Conservation (phyloP, 2,329 filamentous ascomycete species). For the Monosporascus sp. region DNA sequence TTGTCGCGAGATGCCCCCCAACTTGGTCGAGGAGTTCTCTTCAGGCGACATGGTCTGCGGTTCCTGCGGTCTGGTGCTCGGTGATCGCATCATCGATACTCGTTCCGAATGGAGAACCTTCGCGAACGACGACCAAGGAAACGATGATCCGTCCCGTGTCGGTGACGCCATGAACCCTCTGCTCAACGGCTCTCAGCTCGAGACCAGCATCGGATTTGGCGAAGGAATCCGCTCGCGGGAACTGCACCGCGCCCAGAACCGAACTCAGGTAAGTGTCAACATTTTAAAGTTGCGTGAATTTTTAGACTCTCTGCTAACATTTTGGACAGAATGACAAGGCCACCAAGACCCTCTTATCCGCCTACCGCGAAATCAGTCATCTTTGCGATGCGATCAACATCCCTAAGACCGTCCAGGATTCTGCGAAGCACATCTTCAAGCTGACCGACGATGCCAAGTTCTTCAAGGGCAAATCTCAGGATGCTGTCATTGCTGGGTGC, state of each 20-base stretch:
- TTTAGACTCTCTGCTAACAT: not conserved
- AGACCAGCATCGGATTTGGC: constrained; percentile 81
- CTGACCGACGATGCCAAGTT: constrained; percentile 86
- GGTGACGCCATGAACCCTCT: constrained; percentile 89
- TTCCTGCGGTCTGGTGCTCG: constrained; percentile 85
- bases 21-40: constrained; percentile 87
- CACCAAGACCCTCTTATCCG: constrained; percentile 73
- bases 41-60: constrained; percentile 89
- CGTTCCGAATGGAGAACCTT: constrained; percentile 99
- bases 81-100: constrained; percentile 87
- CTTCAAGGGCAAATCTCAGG: constrained; percentile 92
- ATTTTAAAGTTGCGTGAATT: not conserved
- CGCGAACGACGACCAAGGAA: constrained; percentile 94
- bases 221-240: constrained; percentile 63
- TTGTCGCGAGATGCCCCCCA: constrained; percentile 87
- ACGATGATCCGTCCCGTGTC: constrained; percentile 95
- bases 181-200: constrained; percentile 81
- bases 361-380: constrained; percentile 83
- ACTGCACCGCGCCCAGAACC: constrained; percentile 63
- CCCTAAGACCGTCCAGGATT: constrained; percentile 74
- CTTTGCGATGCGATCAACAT: constrained; percentile 83
- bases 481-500: constrained; percentile 90
- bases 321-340: constrained; percentile 62
- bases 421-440: constrained; percentile 93
- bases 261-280: constrained; percentile 44